Percentiles rank a stretch among this genome's conserved stretches.
Evolutionary conservation across 768 basidiomycete genomes (phyloP).

Genomic region (Lactarius psammicola): DNA sequence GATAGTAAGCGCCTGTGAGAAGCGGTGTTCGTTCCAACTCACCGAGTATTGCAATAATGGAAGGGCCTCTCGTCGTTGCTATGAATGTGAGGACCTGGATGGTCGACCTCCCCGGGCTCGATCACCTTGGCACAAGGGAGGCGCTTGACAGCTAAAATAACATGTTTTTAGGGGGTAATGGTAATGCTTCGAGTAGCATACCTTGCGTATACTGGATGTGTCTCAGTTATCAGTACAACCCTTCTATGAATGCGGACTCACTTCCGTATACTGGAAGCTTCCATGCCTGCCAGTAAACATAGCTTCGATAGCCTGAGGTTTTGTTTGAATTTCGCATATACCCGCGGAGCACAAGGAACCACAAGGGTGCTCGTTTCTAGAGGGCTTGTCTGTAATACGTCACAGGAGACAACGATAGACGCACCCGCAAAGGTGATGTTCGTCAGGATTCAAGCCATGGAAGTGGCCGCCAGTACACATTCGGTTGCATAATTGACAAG

Average conservation of each 20-base stretch:
- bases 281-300: constrained; percentile 59
- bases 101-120: constrained; percentile 41
- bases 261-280: constrained; percentile 64
- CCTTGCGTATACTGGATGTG: constrained; percentile 50
- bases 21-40: constrained; percentile 4
- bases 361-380: constrained; percentile 53
- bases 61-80: constrained; percentile 45
- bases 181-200: constrained; percentile 25
- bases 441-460: constrained; percentile 44
- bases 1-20: background rate
- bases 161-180: background rate
- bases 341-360: constrained; percentile 44
- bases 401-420: constrained; percentile 14
- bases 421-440: constrained; percentile 58
- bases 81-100: constrained; percentile 50
- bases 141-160: constrained; percentile 45
- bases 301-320: constrained; percentile 57
- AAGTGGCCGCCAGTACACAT: constrained; percentile 50
- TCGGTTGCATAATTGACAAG: constrained; percentile 54
- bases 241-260: constrained; percentile 22
- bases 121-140: constrained; percentile 49
- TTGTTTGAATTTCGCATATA: constrained; percentile 56
- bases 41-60: constrained; percentile 55
- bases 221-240: too few species aligned
- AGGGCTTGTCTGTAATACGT: background rate